These are phyloP conservation scores for Aleurites moluccanus DNA, from an alignment of 441 rosid species.

Conservation along the genomic window DNA sequence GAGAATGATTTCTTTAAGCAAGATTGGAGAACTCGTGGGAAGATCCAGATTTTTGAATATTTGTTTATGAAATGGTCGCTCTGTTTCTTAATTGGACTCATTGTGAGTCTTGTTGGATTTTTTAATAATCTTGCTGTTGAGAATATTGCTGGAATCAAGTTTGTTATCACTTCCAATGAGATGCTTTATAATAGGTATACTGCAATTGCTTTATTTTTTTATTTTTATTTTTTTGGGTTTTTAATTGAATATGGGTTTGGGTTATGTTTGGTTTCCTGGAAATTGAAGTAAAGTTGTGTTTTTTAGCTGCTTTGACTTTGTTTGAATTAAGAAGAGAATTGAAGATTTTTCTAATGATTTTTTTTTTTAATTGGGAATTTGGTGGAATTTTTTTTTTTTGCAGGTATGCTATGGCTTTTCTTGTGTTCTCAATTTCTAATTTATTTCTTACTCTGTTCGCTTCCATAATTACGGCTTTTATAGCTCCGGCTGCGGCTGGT, in stretches of 20 bases:
- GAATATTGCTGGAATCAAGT: slow-evolving; percentile 76
- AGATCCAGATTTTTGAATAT: slow-evolving; percentile 61
- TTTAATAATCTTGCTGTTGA: slow-evolving; percentile 78
- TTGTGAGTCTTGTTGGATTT: slow-evolving; percentile 75
- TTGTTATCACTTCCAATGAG: slow-evolving; percentile 79
- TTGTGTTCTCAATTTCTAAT: slow-evolving; percentile 60
- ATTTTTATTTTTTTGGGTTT: not conserved
- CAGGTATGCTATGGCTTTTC: slow-evolving; percentile 68
- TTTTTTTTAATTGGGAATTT: too few species aligned
- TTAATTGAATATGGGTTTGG: not conserved
- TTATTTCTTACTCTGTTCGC: slow-evolving; percentile 66
- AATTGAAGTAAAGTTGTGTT: not conserved
- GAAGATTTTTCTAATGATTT: too few species aligned
- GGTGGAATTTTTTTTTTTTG: not conserved
- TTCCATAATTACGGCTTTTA: slow-evolving; percentile 55
- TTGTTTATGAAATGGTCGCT: slow-evolving; percentile 74
- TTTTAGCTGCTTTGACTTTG: not conserved
- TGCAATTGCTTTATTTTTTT: not conserved
- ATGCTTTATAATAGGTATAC: slow-evolving; percentile 59
- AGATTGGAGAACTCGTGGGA: slow-evolving; percentile 74
- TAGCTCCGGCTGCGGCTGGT: slow-evolving; percentile 87
- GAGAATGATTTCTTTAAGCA: slow-evolving; percentile 89
- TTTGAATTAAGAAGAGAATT: slow-evolving; percentile 3
- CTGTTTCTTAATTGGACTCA: slow-evolving; percentile 59
- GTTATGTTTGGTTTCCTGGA: not conserved